These are phyloP conservation scores for Rhynchospora pubera DNA, from an alignment of 176 grass and related monocot genomes.

Conservation along the genomic window DNA sequence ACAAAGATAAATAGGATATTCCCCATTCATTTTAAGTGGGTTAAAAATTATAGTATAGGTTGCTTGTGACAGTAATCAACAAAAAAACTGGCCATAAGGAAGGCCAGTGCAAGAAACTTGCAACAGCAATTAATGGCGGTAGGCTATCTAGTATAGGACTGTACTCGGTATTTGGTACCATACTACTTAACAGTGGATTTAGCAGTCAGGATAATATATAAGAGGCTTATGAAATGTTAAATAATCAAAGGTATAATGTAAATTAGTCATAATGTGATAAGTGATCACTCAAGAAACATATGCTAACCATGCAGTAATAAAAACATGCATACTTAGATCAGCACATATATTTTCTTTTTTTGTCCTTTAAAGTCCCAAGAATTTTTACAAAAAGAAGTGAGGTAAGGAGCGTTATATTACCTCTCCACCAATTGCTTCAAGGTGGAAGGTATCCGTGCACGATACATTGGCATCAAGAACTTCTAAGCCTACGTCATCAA, in stretches of 20 bases:
- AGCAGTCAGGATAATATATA: background rate
- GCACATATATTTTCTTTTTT: background rate
- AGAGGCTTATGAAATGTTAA: no score
- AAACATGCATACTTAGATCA: background rate
- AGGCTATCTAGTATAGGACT: background rate
- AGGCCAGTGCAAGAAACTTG: background rate
- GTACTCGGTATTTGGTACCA: background rate
- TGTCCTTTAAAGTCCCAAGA: background rate
- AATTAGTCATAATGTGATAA: no score
- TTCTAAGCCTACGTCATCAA: slow-evolving; percentile 49
- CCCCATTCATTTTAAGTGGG: background rate
- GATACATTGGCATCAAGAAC: slow-evolving; percentile 48
- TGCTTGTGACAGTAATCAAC: background rate
- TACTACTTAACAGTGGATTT: background rate
- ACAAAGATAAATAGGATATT: background rate
- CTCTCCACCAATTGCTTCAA: slow-evolving; percentile 36
- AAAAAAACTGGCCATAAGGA: background rate
- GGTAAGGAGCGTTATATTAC: background rate
- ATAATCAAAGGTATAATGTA: no score
- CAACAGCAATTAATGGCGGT: background rate
- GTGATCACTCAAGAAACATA: no score
- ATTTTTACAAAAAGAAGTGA: background rate
- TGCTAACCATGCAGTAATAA: background rate
- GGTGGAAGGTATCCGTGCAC: slow-evolving; percentile 34
- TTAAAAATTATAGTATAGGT: background rate